Evolutionary conservation across 2,329 filamentous ascomycete genomes (phyloP), one percentile per base, ranked within the genome.

Genomic region (Stachybotrys echinatus): DNA sequence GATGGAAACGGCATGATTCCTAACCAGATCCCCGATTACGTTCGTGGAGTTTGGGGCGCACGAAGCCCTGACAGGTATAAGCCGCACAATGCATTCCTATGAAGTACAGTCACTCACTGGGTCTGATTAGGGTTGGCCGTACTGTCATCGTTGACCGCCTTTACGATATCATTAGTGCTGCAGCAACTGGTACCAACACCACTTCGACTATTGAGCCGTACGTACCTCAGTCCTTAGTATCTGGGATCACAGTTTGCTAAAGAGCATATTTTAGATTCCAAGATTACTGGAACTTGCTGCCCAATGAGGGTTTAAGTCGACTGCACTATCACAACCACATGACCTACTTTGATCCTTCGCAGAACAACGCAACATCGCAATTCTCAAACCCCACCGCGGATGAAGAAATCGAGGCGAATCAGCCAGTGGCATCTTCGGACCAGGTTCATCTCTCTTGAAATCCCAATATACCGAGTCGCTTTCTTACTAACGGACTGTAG

Each of bases 21-120:
- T n/a, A 55, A 55, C 38, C 47, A 52, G 19, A 54, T 55, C 34
- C 47, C 52, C 3, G 50, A 52, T n/a, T 52, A 52, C 18, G 45
- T 50, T 17, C 22, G 50, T 14, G 53, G 51, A 48, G 50, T 52
- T 8, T 55, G 48, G 48, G 48, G 53, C 40, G 49, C 53, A 27
- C 45, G 54, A 23, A 8, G 7, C 23, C 10, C 19, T 23, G 31
- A 37, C 8, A 37, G 17, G 31, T 37, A 10, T 37, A 10, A 37
- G 10, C 17, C 31, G 31, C 31, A n/a, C n/a, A n/a, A n/a, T n/a
- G n/a, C n/a, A n/a, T n/a, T n/a, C n/a, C n/a, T n/a, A n/a, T n/a
- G n/a, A n/a, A n/a, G n/a, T n/a, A n/a, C n/a, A n/a, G n/a, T n/a
- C n/a, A n/a, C n/a, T n/a, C n/a, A n/a, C n/a, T n/a, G n/a, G n/a